Percentiles rank a stretch among this genome's conserved stretches.
These are phyloP conservation scores for Rhizopogon vinicolor DNA, from an alignment of 768 basidiomycete genomes.

Conservation along the genomic window DNA sequence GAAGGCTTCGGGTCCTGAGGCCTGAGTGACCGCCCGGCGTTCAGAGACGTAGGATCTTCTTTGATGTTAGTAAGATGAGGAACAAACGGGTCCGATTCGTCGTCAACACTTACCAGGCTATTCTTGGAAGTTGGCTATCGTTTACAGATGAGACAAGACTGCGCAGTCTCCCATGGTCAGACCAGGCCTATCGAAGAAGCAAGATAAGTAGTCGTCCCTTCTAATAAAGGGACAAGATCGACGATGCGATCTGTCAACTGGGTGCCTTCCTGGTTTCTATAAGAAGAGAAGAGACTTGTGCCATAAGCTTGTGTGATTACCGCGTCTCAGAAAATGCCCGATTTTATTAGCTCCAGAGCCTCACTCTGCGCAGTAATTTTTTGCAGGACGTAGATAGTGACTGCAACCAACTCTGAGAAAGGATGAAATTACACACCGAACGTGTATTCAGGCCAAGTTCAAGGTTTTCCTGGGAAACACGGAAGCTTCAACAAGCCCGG, in stretches of 20 bases:
- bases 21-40: constrained; percentile 9
- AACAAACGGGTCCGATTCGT: constrained; percentile 11
- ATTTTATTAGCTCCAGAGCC: no score
- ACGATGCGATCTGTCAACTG: no score
- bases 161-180: no score
- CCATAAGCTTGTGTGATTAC: no score
- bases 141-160: no score
- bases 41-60: background rate
- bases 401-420: background rate
- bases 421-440: constrained; percentile 12
- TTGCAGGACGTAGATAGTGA: constrained; percentile 5
- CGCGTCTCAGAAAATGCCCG: no score
- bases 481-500: background rate
- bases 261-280: no score
- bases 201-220: no score
- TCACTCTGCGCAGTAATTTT: background rate
- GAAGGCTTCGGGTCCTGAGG: constrained; percentile 9
- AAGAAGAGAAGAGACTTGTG: no score
- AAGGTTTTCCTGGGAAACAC: constrained; percentile 9
- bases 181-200: no score
- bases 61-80: background rate
- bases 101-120: background rate
- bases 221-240: no score
- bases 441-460: background rate
- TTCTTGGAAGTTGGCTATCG: no score